Evolutionary conservation across 352 stramenopile species (phyloP), one percentile per base, ranked within the genome.

Genomic region (Phytophthora foliorum): DNA sequence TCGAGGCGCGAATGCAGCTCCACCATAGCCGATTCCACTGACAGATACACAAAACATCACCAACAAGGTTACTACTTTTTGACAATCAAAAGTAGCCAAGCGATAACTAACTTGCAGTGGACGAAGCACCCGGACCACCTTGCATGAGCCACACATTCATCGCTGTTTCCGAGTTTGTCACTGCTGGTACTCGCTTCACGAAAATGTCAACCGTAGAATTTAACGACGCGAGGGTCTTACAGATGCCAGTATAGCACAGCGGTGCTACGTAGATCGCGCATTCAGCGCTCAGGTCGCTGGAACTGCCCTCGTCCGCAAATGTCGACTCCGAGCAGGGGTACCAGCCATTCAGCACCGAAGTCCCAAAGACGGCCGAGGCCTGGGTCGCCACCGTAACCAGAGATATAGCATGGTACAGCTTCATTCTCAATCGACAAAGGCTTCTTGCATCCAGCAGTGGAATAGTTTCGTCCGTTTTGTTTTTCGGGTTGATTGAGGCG

Each of bases 101-200:
- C 39, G 9, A 44, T 13, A 42, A 50, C 73, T 42, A 68, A 84
- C 77, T 76, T 1, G 73, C 52, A 56, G 66, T 71, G 10, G 77
- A 82, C 0, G 54, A 65, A 17, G 51, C 66, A n/a, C 75, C 75
- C 0, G 78, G 65, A 0, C 75, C 72, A 19, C 72, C 78, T 72
- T 84, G 64, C 13, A 84, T 22, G 16, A 84, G 69, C 75, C 73
- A 82, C 4, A 86, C 42, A 57, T 82, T 82, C 3, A 34, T 61
- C 19, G 56, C 57, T 4, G 34, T 58, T 22, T 46, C 45, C 9
- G 58, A 22, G 32, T 78, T 45, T 2, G 14, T 31, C 9, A 19
- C 13, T 17, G 68, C 72, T 6, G 62, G 50, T 5, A 84, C 61
- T 8, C 72, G 75, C 60, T 86, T 83, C 39, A 80, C 59, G 39